Base-by-base conservation (phyloP, 2,329 filamentous ascomycete genomes). In the Cladosporium cucumerinum region DNA sequence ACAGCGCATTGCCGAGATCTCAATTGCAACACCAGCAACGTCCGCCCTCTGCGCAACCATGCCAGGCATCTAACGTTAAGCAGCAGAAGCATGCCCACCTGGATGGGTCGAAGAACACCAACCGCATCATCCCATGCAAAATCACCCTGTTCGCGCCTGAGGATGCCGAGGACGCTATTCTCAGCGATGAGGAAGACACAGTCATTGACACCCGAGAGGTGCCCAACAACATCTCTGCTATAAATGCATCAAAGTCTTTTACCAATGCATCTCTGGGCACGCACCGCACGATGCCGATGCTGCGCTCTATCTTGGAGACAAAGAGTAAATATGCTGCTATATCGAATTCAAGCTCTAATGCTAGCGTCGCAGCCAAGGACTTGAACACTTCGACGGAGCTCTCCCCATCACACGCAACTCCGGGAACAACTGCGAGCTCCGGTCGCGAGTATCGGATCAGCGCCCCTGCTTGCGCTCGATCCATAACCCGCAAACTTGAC, bases 381-480 rank as follows among this genome's bases (percentile, higher is more conserved):
- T 18, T 57, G 30, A 32, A 39, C 30, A 57, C 30, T 18, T 57
- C 54, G 10, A 25, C 30, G 3, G 30, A 39, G 12, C 54, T 16
- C 32, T 26, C 30, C 5, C 54, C 54, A 1, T 39, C 8, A 32
- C 54, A 57, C 10, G 32, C 23, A 11, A 57, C 54, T 11, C 54
- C 54, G n/a, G 54, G n/a, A 4, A 57, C 54, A 23, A 57, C 54
- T 26, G 54, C 54, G 32, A 57, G 54, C 30, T 57, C 54, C 14
- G 30, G n/a, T 3, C 28, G 6, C 30, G 51, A 54, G 1, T 21
- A 14, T 6, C 11, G 25, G 30, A 25, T 57, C n/a, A 26, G 23
- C 1, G 36, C 54, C 32, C 32, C 54, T 26, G 30, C 21, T 26
- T 7, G 6, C 16, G 54, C 54, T 23, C 28, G n/a, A 18, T 57